Evolutionary conservation across 805 yeast species (phyloP), one percentile per base, ranked within the genome.

Genomic region (Wickerhamiella hasegawae): DNA sequence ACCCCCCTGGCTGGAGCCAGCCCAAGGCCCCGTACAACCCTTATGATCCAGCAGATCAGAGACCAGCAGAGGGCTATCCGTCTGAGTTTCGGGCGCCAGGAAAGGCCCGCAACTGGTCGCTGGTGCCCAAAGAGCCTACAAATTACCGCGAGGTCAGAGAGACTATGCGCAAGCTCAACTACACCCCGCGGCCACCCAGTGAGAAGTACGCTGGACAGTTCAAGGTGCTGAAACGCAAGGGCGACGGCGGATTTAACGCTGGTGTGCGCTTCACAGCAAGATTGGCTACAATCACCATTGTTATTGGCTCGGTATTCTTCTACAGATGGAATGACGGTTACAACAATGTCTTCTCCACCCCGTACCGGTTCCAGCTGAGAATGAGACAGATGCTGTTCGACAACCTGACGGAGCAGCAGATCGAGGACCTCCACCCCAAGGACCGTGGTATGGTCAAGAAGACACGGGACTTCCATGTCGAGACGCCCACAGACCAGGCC

Each of bases 11-110:
- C 0, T 78, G 90, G 90, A 66, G 67, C 0, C 80, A 73, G 1
- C 93, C 93, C 8, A 70, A 66, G 42, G 87, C 85, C 1, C 90
- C 90, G 1, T 82, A 79, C 52, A 81, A 81, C 47, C 93, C 93
- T 5, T 82, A 73, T 48, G 94, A 81, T 49, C 78, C 85, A 0
- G 57, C 68, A 1, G 94, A 81, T 49, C 51, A 60, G 28, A 62
- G 94, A 31, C 93, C 94, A 0, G 69, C 92, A 0, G 73, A 74
- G 49, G 93, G 94, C 2, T 81, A 82, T 44, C 94, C 94, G 1
- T 74, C 84, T 18, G 94, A 81, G 52, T 82, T 66, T 58, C 63
- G 68, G 38, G 57, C 74, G 1, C 87, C 90, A 0, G 75, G 80
- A 1, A 60, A 63, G 28, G 63, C 69, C 22, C 72, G 78, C 19